Evolutionary conservation across 345 rosid species (phyloP).

Genomic region (Hibiscus syriacus): DNA sequence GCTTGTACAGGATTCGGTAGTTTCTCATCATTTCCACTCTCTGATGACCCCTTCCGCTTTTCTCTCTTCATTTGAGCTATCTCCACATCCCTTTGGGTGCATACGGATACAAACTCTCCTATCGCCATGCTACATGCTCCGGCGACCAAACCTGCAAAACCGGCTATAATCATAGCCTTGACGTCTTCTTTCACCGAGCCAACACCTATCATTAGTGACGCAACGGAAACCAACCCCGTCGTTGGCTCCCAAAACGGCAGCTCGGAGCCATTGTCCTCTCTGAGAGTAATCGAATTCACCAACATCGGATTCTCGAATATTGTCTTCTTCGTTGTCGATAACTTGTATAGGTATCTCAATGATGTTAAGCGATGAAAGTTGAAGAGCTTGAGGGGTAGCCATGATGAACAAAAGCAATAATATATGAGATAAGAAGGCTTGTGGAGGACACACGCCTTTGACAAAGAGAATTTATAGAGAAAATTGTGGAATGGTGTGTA

Average conservation of each 20-base stretch:
- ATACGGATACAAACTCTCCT: slow-evolving; percentile 80
- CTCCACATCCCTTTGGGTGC: slow-evolving; percentile 61
- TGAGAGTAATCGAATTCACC: slow-evolving; percentile 39
- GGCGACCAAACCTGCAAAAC: slow-evolving; percentile 62
- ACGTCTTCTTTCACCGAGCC: slow-evolving; percentile 57
- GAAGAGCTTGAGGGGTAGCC: slow-evolving; percentile 15
- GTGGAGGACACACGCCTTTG: slow-evolving; percentile 45
- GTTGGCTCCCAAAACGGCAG: slow-evolving; percentile 72
- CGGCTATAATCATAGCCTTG: slow-evolving; percentile 58
- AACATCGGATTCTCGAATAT: not conserved
- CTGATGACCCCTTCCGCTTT: not conserved
- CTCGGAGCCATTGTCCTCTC: slow-evolving; percentile 78
- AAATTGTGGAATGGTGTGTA: not conserved
- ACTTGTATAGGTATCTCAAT: slow-evolving; percentile 3
- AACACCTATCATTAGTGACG: slow-evolving; percentile 77
- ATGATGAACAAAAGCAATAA: not conserved
- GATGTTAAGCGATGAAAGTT: slow-evolving; percentile 7
- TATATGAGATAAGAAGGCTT: slow-evolving; percentile 14
- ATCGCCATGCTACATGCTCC: slow-evolving; percentile 88
- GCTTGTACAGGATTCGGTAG: slow-evolving; percentile 82
- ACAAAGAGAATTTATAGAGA: slow-evolving; percentile 11
- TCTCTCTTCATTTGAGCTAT: slow-evolving; percentile 49
- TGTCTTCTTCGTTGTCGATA: not conserved
- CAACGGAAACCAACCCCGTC: slow-evolving; percentile 71
- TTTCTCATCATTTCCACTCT: slow-evolving; percentile 11